phyloP scores from a whole-genome alignment of 1,284 basidiomycete genomes.

The Ceratobasidium papillatum region DNA sequence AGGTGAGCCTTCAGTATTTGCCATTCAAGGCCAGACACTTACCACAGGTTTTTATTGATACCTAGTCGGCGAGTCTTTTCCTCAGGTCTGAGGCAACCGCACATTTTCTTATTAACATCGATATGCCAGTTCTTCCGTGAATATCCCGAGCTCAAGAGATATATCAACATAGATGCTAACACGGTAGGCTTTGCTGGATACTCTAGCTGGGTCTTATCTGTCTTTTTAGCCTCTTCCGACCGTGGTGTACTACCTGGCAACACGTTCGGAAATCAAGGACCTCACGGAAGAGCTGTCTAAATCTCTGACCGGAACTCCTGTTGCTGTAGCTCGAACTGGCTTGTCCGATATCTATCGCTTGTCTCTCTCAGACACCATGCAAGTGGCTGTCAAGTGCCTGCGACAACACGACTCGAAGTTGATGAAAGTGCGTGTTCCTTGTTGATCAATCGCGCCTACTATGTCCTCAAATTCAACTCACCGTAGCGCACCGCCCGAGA shows the following conservation, averaged over 20 bases:
- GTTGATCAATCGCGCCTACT: too few relatives aligned
- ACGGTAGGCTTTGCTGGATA: neutral
- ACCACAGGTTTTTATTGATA: too few relatives aligned
- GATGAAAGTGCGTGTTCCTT: too few relatives aligned
- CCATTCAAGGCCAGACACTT: too few relatives aligned
- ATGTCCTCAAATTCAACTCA: too few relatives aligned
- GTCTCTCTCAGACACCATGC: neutral
- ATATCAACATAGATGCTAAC: neutral
- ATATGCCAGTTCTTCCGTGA: neutral
- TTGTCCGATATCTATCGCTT: neutral
- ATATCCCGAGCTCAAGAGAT: neutral
- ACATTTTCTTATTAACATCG: too few relatives aligned
- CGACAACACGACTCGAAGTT: too few relatives aligned
- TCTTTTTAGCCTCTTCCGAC: neutral
- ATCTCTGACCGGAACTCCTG: neutral
- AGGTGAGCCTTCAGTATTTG: too few relatives aligned
- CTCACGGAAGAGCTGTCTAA: conserved; percentile 2
- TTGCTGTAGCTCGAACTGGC: neutral
- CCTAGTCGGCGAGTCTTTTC: too few relatives aligned
- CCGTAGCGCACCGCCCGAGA: conserved; percentile 8
- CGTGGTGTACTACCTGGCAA: neutral
- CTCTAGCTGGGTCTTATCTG: too few relatives aligned
- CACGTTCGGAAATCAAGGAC: neutral
- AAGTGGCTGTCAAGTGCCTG: too few relatives aligned
- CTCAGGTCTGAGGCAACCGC: too few relatives aligned